Base-by-base conservation (phyloP, 192 early-diverging fungal genomes). In the Mortierella antarctica region DNA sequence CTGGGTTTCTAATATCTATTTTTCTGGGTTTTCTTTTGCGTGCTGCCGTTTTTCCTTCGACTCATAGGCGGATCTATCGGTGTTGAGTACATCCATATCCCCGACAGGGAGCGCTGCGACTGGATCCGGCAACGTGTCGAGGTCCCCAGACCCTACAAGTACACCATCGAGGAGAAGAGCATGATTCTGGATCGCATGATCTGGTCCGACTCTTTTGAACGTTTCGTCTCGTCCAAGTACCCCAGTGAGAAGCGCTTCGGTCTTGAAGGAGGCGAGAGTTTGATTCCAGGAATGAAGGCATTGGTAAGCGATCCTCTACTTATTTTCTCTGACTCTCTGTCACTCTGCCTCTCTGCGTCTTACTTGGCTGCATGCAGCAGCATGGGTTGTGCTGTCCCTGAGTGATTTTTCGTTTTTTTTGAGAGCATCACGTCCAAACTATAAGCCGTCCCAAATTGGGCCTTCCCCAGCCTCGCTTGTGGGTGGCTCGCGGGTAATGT, bases 201-300 rank as follows among this genome's bases (percentile, higher is more conserved):
- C 72, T 99, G 98, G 98, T 94, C 93, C 69, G 95, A 95, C 87
- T 92, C 91, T 57, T 99, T 99, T 86, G 98, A 99, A 74, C 90
- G 95, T 66, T 99, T 98, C 73, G 93, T 97, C 56, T 90, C 98
- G 15, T 93, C 92, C 47, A 99, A 99, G 88, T 99, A 95, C 87
- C 97, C 97, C 63, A 93, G 90, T 70, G 96, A 97, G 86, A 98
- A 98, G 92, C 89, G 98, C 51, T 99, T 99, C 71, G 98, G 98
- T 70, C 89, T 99, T 50, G 98, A 99, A 83, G 98, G 98, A 73
- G 95, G 95, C 84, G 98, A 99, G 84, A 88, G 91, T 82, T 89
- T 99, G 82, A 98, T 99, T 82, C 98, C 98, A 14, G 96, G 96
- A 51, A 97, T 99, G 95, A 98, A 99, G 84, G 93, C 94, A 65